Conservation (phyloP, 2,329 filamentous ascomycete genomes). For the Teratosphaeria epicoccoides region DNA sequence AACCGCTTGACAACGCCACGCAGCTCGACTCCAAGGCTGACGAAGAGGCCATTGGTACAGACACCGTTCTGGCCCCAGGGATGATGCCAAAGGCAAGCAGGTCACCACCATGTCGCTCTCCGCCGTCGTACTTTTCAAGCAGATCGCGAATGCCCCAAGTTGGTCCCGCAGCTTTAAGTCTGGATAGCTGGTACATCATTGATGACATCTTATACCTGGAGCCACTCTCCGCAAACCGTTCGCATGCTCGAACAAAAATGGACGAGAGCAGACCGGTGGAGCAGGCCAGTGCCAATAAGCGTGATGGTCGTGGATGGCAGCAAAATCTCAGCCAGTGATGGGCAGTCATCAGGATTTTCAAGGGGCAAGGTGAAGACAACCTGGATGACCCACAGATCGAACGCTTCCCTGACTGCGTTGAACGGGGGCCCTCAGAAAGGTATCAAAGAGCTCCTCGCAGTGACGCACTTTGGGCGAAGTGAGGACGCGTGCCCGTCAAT, state of each 20-base stretch:
- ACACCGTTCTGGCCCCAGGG: background rate
- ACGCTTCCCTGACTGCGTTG: slow-evolving; percentile 4
- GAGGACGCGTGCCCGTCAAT: background rate
- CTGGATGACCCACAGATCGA: slow-evolving; percentile 13
- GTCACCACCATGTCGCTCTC: background rate
- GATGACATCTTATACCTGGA: slow-evolving; percentile 14
- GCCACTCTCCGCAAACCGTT: slow-evolving; percentile 12
- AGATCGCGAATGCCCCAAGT: slow-evolving; percentile 1
- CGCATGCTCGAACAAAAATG: slow-evolving; percentile 25
- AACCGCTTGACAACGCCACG: too few relatives aligned
- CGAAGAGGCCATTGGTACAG: too few relatives aligned
- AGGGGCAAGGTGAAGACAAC: slow-evolving; percentile 16
- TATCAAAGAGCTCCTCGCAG: slow-evolving; percentile 21
- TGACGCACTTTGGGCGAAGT: slow-evolving; percentile 11
- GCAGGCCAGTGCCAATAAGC: slow-evolving; percentile 8
- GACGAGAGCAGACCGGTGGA: slow-evolving; percentile 9
- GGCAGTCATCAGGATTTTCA: slow-evolving; percentile 24
- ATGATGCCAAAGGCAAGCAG: background rate
- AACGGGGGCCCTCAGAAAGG: slow-evolving; percentile 10
- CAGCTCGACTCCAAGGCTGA: too few relatives aligned
- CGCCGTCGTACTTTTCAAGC: slow-evolving; percentile 20
- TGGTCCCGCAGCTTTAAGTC: slow-evolving; percentile 12
- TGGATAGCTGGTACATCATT: slow-evolving; percentile 18
- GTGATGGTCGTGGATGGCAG: slow-evolving; percentile 15
- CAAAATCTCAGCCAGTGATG: slow-evolving; percentile 17